Evolutionary conservation across 306 rosid species (phyloP).

Genomic region (Corylus avellana): DNA sequence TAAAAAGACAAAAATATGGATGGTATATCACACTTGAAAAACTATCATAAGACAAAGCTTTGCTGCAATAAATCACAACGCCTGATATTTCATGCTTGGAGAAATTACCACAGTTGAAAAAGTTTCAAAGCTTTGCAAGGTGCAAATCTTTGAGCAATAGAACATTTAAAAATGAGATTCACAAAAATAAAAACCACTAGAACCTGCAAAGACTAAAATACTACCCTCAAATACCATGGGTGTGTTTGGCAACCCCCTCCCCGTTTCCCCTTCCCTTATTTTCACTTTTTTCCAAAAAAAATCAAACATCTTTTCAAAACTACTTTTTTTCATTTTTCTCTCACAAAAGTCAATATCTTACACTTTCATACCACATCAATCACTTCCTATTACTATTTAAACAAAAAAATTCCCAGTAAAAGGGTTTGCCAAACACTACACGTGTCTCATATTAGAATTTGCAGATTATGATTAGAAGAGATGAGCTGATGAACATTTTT

Average conservation of each 20-base stretch:
- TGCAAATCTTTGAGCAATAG: background rate
- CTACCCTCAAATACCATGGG: background rate
- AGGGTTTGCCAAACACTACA: no score
- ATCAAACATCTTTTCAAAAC: no score
- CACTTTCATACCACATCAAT: no score
- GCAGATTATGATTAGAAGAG: conserved; percentile 20
- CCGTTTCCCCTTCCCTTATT: no score
- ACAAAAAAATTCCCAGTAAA: no score
- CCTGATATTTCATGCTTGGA: background rate
- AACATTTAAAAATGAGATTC: background rate
- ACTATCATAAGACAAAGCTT: background rate
- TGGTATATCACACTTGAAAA: background rate
- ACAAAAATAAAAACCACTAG: background rate
- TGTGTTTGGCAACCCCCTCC: no score
- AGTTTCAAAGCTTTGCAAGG: background rate
- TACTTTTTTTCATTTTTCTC: no score
- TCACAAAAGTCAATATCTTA: no score
- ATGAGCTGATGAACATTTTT: conserved; percentile 5
- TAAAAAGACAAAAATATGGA: background rate
- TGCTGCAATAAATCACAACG: background rate
- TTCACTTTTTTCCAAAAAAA: no score
- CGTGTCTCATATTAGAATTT: background rate
- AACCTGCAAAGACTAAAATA: conserved; percentile 4
- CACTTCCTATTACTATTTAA: no score
- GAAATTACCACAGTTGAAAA: background rate